Evolutionary conservation across 192 early-diverging fungal genomes (phyloP), one percentile per base, ranked within the genome.

Genomic region (Spizellomyces punctatus): DNA sequence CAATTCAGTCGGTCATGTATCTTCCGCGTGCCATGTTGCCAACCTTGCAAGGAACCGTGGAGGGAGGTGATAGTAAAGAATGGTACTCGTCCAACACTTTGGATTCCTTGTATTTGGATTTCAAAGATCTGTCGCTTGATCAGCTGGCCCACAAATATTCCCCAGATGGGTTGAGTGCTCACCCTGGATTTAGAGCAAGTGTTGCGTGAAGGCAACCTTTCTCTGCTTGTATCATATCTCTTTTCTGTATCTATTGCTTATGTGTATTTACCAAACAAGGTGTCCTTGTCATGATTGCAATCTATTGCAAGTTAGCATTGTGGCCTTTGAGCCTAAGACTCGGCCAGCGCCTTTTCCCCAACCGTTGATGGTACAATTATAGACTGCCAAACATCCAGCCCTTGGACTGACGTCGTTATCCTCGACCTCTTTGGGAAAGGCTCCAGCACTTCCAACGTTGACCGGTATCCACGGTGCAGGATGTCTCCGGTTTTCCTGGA

Each of bases 101-200:
- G 14, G 59, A 61, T 41, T 61, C 36, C 21, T 41, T 61, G 17
- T 61, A 41, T 61, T 41, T 16, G 17, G 59, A 61, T 61, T 36
- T 61, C 21, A 17, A 16, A 41, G 59, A 61, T 42, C 59, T 61
- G 36, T 27, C 59, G 59, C 59, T 61, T 6, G 22, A 61, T 16
- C 22, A 61, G 42, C 36, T 61, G 5, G 59, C 59, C 5, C 14
- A 17, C 16, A 61, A 61, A 9, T 61, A 61, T 61, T 41, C 14
- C 42, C 36, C 17, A 61, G 59, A 54, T 54, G 27, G 27, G 27
- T 36, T 36, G 27, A 36, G 27, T 3, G 27, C 27, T 36, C 27
- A 36, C 3, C 27, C 27, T 36, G 3, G 27, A 36, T 36, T 36
- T 36, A 36, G 27, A 36, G 27, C 27, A 54, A 19, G 12, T 19